Base-by-base conservation (phyloP, 1,284 basidiomycete species). In the Ganoderma sinense region DNA sequence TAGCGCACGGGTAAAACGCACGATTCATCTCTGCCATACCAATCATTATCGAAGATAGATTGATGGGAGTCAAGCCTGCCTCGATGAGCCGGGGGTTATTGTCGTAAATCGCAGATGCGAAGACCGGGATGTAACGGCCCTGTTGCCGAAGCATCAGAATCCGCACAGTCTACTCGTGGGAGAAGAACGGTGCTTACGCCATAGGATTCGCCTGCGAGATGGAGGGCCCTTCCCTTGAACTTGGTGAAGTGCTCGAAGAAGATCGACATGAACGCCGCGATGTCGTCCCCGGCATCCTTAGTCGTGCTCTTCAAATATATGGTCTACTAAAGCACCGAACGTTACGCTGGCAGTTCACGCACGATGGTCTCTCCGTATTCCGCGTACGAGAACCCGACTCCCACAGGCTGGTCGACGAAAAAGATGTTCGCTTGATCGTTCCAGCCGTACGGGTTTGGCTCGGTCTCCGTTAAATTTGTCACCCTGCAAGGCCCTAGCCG, bases 101-200 rank as follows among this genome's bases (percentile, higher is more conserved):
- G 79, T 96, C 94, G 56, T 92, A 89, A 0, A 97, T 88, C n/a
- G 89, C 88, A 1, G 91, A 84, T 0, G 94, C 95, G 73, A 95
- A 96, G 6, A 95, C 83, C 1, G 95, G 95, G 5, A 96, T 84
- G 80, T 96, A 96, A 26, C 94, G 89, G 1, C 95, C 95, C 89
- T 92, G 68, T 29, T 14, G 33, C 36, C 20, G 20, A 11, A 11
- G 48, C 23, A 41, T 26, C 16, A 1, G 14, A 31, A 40, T 56
- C 1, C 10, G 2, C 5, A 1, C 31, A 4, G 13, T 41, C 26
- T 4, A 51, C 11, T 26, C 14, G 11, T 41, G 8, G 18, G 18
- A 0, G 29, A 40, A 16, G 14, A 8, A n/a, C 4, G 87, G 77
- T 91, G 91, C 64, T 11, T 45, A 69, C 68, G 4, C 68, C 68